Evolutionary conservation across 208 protist species (phyloP), one percentile per base, ranked within the genome.

Genomic region (Angomonas ambiguus): DNA sequence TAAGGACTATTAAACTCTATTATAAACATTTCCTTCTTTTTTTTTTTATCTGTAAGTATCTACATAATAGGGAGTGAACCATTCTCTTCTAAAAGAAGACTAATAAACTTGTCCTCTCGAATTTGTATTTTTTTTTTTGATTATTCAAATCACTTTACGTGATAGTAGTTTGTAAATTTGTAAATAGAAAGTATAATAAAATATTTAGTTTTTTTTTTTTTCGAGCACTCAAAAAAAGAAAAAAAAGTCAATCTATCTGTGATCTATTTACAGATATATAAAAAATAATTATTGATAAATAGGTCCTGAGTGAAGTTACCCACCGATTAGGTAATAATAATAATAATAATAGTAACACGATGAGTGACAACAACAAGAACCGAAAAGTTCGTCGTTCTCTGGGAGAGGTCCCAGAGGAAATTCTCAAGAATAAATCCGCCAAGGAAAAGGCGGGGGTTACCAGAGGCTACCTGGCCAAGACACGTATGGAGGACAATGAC

Each of bases 401-500:
- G 32, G 58, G 58, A 27, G 58, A 62, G 30, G 58, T 62, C 16
- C 58, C 58, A 20, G 77, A 82, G 57, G 82, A 79, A 49, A 34
- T 86, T 45, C 59, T 89, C 48, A 71, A 71, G 32, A 82, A 75
- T 48, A 88, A 79, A 61, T 68, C 71, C n/a, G 63, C 62, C 1
- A 38, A 33, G 0, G 80, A 83, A 58, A 68, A 64, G 61, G 65
- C 33, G 25, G 71, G 63, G 16, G 72, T 87, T 61, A 76, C 70
- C 2, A 74, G 80, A 18, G 83, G 85, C n/a, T 82, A 81, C 42
- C 56, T 78, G 10, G 78, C 81, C 4, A 79, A 76, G 60, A 74
- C 67, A 34, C 82, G 91, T 27, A 75, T 95, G 53, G 80, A 87
- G 53, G 80, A 92, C 71, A 85, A 92, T 62, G 88, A 96, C 74